Evolutionary conservation across 495 filamentous ascomycete species (phyloP).

Genomic region (Umbilicaria muhlenbergii): DNA sequence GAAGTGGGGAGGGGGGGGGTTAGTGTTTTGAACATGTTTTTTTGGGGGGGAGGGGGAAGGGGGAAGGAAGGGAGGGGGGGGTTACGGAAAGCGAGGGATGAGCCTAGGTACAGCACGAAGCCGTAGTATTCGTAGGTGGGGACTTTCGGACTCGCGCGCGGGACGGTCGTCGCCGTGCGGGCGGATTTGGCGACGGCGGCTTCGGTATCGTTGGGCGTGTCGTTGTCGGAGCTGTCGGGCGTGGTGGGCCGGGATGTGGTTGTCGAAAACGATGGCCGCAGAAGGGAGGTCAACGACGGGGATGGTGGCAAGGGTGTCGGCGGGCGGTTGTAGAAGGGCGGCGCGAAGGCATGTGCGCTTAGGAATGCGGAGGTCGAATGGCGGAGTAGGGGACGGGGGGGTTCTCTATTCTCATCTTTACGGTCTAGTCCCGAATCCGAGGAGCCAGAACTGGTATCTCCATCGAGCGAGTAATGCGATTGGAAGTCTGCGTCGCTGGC

Average conservation of each 20-base stretch:
- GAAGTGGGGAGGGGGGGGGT: not conserved
- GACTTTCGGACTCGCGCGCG: conserved; percentile 78
- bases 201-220: conserved; percentile 46
- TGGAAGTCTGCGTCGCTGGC: conserved; percentile 26
- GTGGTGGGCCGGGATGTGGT: conserved; percentile 77
- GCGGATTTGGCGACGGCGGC: conserved; percentile 48
- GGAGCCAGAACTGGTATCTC: conserved; percentile 25
- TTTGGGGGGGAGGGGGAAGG: not conserved
- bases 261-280: conserved; percentile 54
- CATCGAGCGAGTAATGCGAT: conserved; percentile 28
- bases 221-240: conserved; percentile 78
- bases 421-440: conserved; percentile 17
- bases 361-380: conserved; percentile 19
- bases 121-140: conserved; percentile 99
- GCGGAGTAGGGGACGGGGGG: conserved; percentile 5
- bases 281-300: conserved; percentile 86
- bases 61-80: not conserved
- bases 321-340: conserved; percentile 77
- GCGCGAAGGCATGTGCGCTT: conserved; percentile 48
- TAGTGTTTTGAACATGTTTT: no score
- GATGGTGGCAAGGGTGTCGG: conserved; percentile 86
- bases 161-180: conserved; percentile 53
- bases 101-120: conserved; percentile 86
- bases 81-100: conserved; percentile 51
- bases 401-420: not conserved